Conservation (phyloP, 805 yeast species). For the Yamadazyma nakazawae region DNA sequence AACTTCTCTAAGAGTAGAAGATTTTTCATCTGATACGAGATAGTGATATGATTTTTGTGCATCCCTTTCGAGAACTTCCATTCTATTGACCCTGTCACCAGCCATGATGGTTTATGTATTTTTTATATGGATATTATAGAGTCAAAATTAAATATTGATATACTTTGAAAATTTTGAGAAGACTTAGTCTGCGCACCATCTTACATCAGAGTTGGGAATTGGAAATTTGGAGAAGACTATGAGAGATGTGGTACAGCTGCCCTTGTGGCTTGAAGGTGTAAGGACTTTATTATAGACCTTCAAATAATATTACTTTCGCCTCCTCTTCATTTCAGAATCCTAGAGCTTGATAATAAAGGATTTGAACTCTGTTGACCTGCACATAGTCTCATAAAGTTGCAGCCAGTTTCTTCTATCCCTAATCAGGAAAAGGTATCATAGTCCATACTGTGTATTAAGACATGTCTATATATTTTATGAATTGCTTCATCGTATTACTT, state of each 20-base stretch:
- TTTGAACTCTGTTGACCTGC: background rate
- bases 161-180: background rate
- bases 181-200: background rate
- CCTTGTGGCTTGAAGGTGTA: too few species aligned
- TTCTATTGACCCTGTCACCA: conserved; percentile 1
- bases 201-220: background rate
- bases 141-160: too few species aligned
- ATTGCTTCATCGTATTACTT: background rate
- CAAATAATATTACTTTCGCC: too few species aligned
- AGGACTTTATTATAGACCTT: too few species aligned
- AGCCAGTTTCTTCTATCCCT: background rate
- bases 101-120: background rate
- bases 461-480: background rate
- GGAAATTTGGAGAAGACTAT: background rate
- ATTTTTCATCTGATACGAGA: conserved; percentile 70
- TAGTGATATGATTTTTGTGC: conserved; percentile 59
- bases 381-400: background rate
- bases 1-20: conserved; percentile 45
- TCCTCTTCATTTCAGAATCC: background rate
- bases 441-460: background rate
- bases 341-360: background rate
- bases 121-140: background rate
- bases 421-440: too few species aligned
- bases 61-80: conserved; percentile 40
- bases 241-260: background rate